Evolutionary conservation across 169 alveolate species (phyloP).

Genomic region (Plasmodium gaboni): DNA sequence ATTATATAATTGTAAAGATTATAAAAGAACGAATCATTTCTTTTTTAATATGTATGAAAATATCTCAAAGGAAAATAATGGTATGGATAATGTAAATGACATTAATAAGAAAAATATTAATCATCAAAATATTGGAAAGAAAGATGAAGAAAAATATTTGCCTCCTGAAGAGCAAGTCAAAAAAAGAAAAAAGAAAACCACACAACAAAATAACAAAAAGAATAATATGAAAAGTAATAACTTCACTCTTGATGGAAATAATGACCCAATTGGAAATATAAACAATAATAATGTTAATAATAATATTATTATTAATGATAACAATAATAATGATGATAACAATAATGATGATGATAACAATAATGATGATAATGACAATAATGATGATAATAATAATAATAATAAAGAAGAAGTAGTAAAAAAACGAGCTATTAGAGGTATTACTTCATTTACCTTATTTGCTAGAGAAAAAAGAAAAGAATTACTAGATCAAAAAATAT

Average conservation of each 20-base stretch:
- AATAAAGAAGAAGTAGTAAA: conserved; percentile 25
- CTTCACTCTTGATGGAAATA: not conserved
- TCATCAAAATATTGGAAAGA: not conserved
- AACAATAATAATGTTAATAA: not conserved
- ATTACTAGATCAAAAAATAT: conserved; percentile 41
- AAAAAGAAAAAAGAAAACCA: too few species aligned
- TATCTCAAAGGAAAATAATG: not conserved
- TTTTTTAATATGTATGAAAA: conserved; percentile 17
- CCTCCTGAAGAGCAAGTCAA: not conserved
- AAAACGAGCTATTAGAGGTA: conserved; percentile 44
- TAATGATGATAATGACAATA: not conserved
- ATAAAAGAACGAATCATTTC: conserved; percentile 26
- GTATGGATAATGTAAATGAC: not conserved
- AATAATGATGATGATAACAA: not conserved
- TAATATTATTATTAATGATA: not conserved
- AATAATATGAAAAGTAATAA: not conserved
- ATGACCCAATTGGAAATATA: not conserved
- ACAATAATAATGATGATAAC: not conserved
- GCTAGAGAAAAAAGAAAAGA: conserved; percentile 74
- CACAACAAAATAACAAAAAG: not conserved
- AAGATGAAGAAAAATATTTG: not conserved
- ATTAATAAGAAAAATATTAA: conserved; percentile 33
- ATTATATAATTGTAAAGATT: conserved; percentile 44
- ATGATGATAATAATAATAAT: not conserved
- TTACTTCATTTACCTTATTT: conserved; percentile 60